Evolutionary conservation across 768 basidiomycete species (phyloP), one percentile per base, ranked within the genome.

Genomic region (Tubosaeta brunneosetosa): DNA sequence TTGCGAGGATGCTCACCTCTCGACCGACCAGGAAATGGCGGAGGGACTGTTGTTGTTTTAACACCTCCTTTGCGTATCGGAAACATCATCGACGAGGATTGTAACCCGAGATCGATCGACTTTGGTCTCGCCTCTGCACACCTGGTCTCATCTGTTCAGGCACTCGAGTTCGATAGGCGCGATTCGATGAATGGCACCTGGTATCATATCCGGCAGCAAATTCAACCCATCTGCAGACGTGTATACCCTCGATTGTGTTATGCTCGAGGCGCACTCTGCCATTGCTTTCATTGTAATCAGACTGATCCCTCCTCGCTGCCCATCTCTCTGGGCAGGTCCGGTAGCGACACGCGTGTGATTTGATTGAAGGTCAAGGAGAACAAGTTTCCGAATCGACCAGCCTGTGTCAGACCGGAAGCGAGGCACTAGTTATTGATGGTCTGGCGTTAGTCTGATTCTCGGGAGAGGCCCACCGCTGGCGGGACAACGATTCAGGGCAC

Each of bases 321-420:
- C 8, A 6, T 36, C 10, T 44, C 11, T 50, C 49, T 22, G 49
- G 49, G 11, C 14, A 50, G 13, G 16, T 50, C 11, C 49, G 42
- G 11, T 50, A 14, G 31, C 12, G 49, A 50, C 12, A 26, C 42
- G 8, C 25, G 33, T 3, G 49, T 49, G 16, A 42, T 43, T 25
- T 50, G 16, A 4, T 13, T 50, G 7, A 50, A 50, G 26, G 33
- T 50, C 19, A 36, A 36, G 33, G 41, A 50, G 25, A 50, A 50
- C 26, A 50, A 29, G n/a, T 6, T 17, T 8, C 49, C 49, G 1
- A 6, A 27, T 36, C 49, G 49, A 44, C 43, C 50, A 1, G 50
- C 13, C 43, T 51, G 50, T 10, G 34, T 27, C 31, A 22, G 16
- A 2, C 44, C 44, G 7, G 50, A 44, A 16, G 32, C 26, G 17